Base-by-base conservation (phyloP, 2,329 filamentous ascomycete genomes). In the Phialocephala subalpina region DNA sequence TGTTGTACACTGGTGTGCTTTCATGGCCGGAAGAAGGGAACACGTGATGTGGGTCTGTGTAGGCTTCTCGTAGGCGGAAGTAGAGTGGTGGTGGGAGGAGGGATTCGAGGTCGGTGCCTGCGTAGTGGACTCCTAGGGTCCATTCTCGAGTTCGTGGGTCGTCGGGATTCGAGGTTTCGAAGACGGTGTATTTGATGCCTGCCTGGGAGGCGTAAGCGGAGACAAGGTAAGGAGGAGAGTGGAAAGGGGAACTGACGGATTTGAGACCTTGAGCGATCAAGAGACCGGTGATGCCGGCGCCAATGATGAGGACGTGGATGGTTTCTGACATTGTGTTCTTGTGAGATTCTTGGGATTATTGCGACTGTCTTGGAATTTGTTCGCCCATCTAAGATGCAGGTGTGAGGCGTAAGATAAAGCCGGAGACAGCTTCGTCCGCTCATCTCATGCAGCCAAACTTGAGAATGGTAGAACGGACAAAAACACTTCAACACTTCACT, bases 211-310 rank as follows among this genome's bases (percentile, higher is more conserved):
- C 5, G 20, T 8, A 3, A 27, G 7, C 3, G 55, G 5, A 55
- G 22, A 1, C 18, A n/a, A 9, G n/a, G 45, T 3, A 2, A 25
- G n/a, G 9, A n/a, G 59, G 6, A 7, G 16, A 25, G 38, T 42
- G 42, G 7, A 20, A 8, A 8, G n/a, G 38, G 1, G 33, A 22
- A 42, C n/a, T 35, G 63, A 77, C 77, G 70, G 78, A 79, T 69
- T 78, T 79, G 22, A 81, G 72, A 6, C 79, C 79, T 63, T 80
- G 78, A 2, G 79, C 79, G 20, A 80, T 70, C 2, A 77, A 74
- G 57, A 80, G 77, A 9, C 79, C 79, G 16, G 78, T 78, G 45
- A 59, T 63, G 16, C 55, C 56, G 1, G 62, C 56, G 16, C 62
- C 62, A 16, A 59, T 58, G n/a, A 63, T 63, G 42, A 63, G 56